These are phyloP conservation scores for Calonectria pauciramosa DNA, from an alignment of 2,329 filamentous ascomycete species.

Conservation along the genomic window DNA sequence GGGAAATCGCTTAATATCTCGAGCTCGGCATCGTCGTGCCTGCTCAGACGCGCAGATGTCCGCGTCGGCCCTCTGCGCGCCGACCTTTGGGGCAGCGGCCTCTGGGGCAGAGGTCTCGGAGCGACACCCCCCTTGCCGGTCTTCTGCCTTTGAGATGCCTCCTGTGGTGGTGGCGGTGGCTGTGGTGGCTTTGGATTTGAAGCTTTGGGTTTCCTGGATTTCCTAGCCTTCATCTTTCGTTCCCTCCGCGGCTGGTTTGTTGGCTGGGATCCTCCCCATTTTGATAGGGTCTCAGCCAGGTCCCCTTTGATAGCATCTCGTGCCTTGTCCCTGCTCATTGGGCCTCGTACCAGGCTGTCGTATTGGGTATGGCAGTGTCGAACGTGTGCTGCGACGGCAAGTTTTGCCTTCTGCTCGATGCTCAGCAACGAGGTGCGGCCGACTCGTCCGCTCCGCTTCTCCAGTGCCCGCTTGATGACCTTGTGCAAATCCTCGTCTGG, in stretches of 20 bases:
- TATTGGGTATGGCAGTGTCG: slow-evolving; percentile 21
- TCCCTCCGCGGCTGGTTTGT: background rate
- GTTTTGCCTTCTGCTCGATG: slow-evolving; percentile 10
- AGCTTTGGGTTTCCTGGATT: background rate
- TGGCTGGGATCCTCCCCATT: slow-evolving; percentile 13
- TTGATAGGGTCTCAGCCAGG: background rate
- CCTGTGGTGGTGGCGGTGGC: background rate
- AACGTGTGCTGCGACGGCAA: slow-evolving; percentile 19
- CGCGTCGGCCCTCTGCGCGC: background rate
- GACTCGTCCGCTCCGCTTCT: slow-evolving; percentile 23
- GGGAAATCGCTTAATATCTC: background rate
- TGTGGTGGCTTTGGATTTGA: background rate
- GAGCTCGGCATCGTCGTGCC: background rate
- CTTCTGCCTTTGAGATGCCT: background rate
- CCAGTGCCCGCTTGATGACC: slow-evolving; percentile 10
- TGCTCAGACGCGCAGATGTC: background rate
- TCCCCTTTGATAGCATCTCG: slow-evolving; percentile 6
- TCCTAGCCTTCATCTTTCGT: background rate
- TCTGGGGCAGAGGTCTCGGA: too few relatives aligned
- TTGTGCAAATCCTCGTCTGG: slow-evolving; percentile 13
- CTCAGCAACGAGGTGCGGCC: slow-evolving; percentile 12
- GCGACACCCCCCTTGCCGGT: background rate
- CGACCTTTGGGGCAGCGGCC: background rate
- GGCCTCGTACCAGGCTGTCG: slow-evolving; percentile 7
- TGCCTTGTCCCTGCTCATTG: background rate